Base-by-base conservation (phyloP, 768 basidiomycete species). In the Mrakia frigida region DNA sequence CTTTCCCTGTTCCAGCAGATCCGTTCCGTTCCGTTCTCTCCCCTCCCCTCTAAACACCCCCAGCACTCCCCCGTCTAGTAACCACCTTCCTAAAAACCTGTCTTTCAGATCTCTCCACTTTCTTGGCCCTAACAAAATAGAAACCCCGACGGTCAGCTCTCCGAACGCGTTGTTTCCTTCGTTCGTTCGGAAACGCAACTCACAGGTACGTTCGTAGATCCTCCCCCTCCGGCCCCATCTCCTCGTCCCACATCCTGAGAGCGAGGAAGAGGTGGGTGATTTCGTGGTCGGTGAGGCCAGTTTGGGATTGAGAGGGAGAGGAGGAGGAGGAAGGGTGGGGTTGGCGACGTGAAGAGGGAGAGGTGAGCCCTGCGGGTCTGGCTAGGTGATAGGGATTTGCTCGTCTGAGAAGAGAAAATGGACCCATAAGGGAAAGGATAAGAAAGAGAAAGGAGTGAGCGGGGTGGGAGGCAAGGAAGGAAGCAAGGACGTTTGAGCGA, bases 321-420 rank as follows among this genome's bases (percentile, higher is more conserved):
- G 65, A 21, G 3, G 65, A 7, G 65, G 65, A 39, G 9, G 37
- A 67, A 23, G 25, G 35, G 9, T 35, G 63, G 37, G 63, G 35
- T 37, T 23, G 33, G 37, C 10, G 25, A 39, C 39, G 65, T 25
- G 18, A 23, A 33, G 14, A 21, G 25, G 13, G 35, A 5, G 39
- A 39, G 39, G 18, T 3, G 18, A 16, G 37, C 4, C 65, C 65
- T 23, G 39, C 65, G n/a, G 65, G 65, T 18, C 65, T 35, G 39
- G 28, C 28, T n/a, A 68, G 65, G 37, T 68, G 65, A 25, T 68
- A 68, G 6, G 65, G 65, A 25, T 68, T 68, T 18, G 65, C 65
- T 18, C 65, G 39, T 68, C 65, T 68, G 65, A 39, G 25, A 9
- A 23, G 16, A 68, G 23, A 37, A 31, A 18, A 31, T 35, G 16